Percentiles rank a stretch among this genome's conserved stretches.
Conservation (phyloP, 2,329 filamentous ascomycete species). For the Bertia moriformis region DNA sequence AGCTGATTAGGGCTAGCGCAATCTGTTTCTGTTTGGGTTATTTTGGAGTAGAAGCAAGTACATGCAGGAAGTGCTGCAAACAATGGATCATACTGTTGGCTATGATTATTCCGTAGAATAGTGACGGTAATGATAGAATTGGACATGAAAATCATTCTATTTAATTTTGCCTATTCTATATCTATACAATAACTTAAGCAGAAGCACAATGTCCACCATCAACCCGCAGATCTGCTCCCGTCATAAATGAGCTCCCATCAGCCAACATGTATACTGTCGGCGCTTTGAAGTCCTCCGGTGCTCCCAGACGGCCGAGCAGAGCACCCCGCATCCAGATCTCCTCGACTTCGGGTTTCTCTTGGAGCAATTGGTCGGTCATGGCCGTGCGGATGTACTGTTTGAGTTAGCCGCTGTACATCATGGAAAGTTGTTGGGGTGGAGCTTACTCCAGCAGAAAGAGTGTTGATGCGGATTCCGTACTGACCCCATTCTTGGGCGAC, state of each 20-base stretch:
- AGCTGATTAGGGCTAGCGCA: too few species aligned
- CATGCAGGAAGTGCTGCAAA: too few species aligned
- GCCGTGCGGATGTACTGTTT: slow-evolving; percentile 27
- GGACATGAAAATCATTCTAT: too few species aligned
- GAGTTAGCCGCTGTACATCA: background rate
- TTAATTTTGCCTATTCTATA: too few species aligned
- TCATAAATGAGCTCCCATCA: slow-evolving; percentile 41
- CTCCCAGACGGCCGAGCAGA: slow-evolving; percentile 34
- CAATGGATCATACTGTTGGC: slow-evolving; percentile 3
- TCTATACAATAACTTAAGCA: too few species aligned
- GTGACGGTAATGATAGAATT: background rate
- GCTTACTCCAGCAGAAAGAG: slow-evolving; percentile 42
- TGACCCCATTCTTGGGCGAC: slow-evolving; percentile 48
- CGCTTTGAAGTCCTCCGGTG: slow-evolving; percentile 41
- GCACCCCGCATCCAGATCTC: slow-evolving; percentile 36
- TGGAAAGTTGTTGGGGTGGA: too few species aligned
- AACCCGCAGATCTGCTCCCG: slow-evolving; percentile 37
- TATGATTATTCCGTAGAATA: background rate
- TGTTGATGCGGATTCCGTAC: slow-evolving; percentile 51
- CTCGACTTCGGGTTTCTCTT: slow-evolving; percentile 30
- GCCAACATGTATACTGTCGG: slow-evolving; percentile 40
- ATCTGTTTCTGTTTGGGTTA: too few species aligned
- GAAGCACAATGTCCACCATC: slow-evolving; percentile 38
- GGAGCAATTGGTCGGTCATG: slow-evolving; percentile 27
- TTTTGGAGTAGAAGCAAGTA: too few species aligned